Conservation (phyloP, 176 grass and related monocot species). For the Ananas comosus region DNA sequence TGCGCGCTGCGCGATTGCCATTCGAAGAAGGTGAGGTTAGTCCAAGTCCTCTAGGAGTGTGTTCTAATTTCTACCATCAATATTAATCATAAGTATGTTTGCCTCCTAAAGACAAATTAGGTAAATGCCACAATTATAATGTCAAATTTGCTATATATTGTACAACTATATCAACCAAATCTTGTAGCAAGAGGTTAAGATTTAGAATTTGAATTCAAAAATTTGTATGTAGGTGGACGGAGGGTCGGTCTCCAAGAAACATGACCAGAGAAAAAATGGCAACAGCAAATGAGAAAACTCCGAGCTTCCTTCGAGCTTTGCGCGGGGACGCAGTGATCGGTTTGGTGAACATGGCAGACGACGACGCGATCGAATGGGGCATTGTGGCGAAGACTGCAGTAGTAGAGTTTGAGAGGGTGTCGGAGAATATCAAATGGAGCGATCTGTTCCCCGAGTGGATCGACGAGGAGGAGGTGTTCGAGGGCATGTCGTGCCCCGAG, state of each 20-base stretch:
- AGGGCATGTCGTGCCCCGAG: constrained; percentile 61
- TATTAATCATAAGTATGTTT: too few relatives aligned
- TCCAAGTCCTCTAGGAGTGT: too few relatives aligned
- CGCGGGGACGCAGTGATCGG: constrained; percentile 35
- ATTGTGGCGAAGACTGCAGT: not conserved
- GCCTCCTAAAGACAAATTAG: too few relatives aligned
- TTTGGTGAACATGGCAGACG: constrained; percentile 58
- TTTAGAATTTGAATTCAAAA: too few relatives aligned
- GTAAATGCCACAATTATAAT: too few relatives aligned
- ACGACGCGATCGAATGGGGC: constrained; percentile 37
- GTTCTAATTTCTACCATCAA: too few relatives aligned
- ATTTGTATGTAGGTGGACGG: too few relatives aligned
- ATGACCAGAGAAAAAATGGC: constrained; percentile 23
- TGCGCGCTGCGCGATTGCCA: constrained; percentile 59
- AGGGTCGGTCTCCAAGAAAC: not conserved
- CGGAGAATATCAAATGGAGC: constrained; percentile 48
- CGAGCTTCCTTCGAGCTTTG: constrained; percentile 34
- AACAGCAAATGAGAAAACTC: constrained; percentile 32
- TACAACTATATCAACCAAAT: too few relatives aligned
- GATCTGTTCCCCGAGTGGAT: constrained; percentile 90
- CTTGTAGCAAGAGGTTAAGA: too few relatives aligned
- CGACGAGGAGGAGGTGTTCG: constrained; percentile 74
- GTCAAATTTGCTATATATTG: too few relatives aligned
- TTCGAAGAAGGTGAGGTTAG: constrained; percentile 93
- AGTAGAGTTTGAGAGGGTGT: constrained; percentile 47